phyloP scores from a whole-genome alignment of 805 yeast genomes.

The Scheffersomyces coipomensis region DNA sequence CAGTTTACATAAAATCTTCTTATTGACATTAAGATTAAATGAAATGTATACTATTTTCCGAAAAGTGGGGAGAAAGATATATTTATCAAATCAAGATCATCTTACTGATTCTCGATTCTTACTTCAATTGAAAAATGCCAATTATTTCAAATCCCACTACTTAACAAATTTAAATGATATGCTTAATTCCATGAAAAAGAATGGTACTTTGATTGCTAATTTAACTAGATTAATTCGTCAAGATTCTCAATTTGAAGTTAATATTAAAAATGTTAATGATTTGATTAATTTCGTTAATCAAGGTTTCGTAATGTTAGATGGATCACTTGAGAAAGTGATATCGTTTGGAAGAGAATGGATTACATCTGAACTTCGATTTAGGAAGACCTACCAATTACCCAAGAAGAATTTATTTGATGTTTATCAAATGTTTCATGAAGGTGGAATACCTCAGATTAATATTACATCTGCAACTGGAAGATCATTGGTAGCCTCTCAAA shows the following conservation, averaged over 20 bases:
- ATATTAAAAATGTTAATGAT: conserved; percentile 36
- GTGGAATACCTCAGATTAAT: neutral
- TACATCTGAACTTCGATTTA: conserved; percentile 38
- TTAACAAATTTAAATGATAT: conserved; percentile 19
- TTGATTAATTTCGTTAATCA: conserved; percentile 42
- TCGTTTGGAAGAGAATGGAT: conserved; percentile 44
- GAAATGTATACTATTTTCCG: conserved; percentile 49
- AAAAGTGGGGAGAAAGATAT: conserved; percentile 46
- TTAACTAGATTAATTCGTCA: conserved; percentile 46
- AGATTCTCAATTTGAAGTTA: conserved; percentile 31
- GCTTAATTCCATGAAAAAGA: conserved; percentile 46
- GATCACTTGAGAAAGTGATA: conserved; percentile 27
- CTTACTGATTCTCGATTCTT: conserved; percentile 42
- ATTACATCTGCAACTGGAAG: neutral
- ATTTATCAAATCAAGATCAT: conserved; percentile 41
- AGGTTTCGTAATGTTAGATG: conserved; percentile 28
- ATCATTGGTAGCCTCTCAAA: neutral
- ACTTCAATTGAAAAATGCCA: conserved; percentile 22
- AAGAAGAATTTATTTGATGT: conserved; percentile 15
- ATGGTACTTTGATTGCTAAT: conserved; percentile 47
- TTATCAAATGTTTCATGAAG: conserved; percentile 5
- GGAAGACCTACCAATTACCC: conserved; percentile 34
- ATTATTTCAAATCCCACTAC: conserved; percentile 22
- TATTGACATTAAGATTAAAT: conserved; percentile 45
- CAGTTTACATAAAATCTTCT: conserved; percentile 47